Evolutionary conservation across 495 filamentous ascomycete genomes (phyloP).

Genomic region (Tricharina praecox): DNA sequence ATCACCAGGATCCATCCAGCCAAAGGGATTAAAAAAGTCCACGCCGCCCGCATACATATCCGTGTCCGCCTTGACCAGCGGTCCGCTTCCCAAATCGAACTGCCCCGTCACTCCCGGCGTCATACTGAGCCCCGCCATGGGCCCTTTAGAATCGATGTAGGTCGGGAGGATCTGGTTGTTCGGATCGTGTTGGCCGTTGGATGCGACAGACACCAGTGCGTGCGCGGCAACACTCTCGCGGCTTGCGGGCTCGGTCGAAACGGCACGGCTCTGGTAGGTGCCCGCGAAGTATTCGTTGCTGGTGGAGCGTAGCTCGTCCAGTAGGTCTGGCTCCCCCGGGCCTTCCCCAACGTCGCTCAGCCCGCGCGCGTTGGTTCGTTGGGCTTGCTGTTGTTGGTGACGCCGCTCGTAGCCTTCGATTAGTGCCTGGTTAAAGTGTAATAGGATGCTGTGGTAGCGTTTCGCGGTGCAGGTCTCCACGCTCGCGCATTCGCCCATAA

Average conservation of each 20-base stretch:
- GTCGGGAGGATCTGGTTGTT: not conserved
- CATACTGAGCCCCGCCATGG: not conserved
- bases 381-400: not conserved
- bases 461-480: conserved; percentile 3
- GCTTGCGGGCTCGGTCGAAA: not conserved
- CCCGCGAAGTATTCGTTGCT: not conserved
- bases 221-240: not conserved
- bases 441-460: conserved; percentile 5
- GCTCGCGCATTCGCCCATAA: conserved; percentile 1
- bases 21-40: conserved; percentile 2
- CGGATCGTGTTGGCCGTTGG: not conserved
- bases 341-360: not conserved
- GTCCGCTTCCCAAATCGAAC: not conserved
- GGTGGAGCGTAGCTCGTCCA: conserved; percentile 6
- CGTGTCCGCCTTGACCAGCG: not conserved
- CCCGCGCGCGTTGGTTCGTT: not conserved
- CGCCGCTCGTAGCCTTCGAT: not conserved
- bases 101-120: not conserved
- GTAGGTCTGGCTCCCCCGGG: not conserved
- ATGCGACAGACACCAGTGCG: not conserved
- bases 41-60: not conserved
- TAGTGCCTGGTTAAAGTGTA: not conserved
- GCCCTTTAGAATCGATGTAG: not conserved
- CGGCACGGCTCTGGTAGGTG: not conserved
- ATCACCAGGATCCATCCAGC: not conserved